Conservation (phyloP, 257 asterid species). For the Schizonepeta tenuifolia region DNA sequence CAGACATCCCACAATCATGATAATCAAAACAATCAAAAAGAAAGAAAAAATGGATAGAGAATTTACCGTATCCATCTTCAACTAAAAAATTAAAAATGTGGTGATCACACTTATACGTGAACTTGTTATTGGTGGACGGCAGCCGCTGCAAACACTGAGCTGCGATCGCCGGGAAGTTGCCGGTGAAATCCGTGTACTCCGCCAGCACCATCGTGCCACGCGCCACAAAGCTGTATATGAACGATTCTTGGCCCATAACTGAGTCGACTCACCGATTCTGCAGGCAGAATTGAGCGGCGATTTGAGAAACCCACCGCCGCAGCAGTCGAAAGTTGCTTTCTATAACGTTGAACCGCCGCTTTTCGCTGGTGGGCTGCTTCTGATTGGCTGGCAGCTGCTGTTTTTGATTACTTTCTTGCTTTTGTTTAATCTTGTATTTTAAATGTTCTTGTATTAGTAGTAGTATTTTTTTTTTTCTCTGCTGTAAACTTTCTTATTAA, state of each 20-base stretch:
- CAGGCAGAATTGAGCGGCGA: slow-evolving; percentile 24
- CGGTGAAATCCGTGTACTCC: slow-evolving; percentile 87
- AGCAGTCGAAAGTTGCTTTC: slow-evolving; percentile 4
- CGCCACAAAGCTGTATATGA: slow-evolving; percentile 87
- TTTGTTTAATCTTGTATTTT: background rate
- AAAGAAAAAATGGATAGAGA: background rate
- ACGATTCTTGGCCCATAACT: slow-evolving; percentile 80
- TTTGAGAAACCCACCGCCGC: slow-evolving; percentile 25
- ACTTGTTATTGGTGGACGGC: slow-evolving; percentile 71
- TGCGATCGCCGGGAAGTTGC: slow-evolving; percentile 86
- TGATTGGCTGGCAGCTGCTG: slow-evolving; percentile 33
- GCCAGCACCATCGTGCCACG: slow-evolving; percentile 81
- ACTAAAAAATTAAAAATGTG: slow-evolving; percentile 76
- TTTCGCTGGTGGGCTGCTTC: slow-evolving; percentile 28
- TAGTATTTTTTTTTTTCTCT: background rate
- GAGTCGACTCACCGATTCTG: slow-evolving; percentile 27
- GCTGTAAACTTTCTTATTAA: slow-evolving; percentile 9
- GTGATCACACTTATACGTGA: slow-evolving; percentile 77
- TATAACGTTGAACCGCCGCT: slow-evolving; percentile 20
- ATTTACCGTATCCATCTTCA: slow-evolving; percentile 77
- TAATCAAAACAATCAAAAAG: background rate
- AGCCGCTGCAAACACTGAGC: slow-evolving; percentile 77
- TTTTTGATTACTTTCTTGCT: slow-evolving; percentile 26
- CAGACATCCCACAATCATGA: slow-evolving; percentile 10
- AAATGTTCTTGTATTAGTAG: background rate